Percentiles rank a stretch among this genome's conserved stretches.
Conservation (phyloP, 768 basidiomycete species). For the Mycena leptocephala region DNA sequence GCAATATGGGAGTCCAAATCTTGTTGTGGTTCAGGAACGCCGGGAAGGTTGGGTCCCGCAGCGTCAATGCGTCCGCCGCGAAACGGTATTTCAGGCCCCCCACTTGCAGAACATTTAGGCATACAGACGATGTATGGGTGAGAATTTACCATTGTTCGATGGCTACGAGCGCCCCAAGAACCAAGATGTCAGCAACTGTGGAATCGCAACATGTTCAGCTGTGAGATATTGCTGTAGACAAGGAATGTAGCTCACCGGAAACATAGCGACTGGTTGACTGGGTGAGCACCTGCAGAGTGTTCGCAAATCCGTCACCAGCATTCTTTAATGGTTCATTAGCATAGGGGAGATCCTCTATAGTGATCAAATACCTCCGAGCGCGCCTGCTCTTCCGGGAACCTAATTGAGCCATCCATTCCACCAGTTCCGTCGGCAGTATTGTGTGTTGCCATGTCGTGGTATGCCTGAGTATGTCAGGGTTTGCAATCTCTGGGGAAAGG, state of each 20-base stretch:
- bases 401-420: conserved; percentile 46
- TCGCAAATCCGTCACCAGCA: conserved; percentile 14
- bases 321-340: no score
- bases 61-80: conserved; percentile 25
- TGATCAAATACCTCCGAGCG: conserved; percentile 8
- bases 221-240: background rate
- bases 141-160: conserved; percentile 18
- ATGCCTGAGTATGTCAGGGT: conserved; percentile 33
- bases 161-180: conserved; percentile 16
- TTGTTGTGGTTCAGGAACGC: conserved; percentile 17
- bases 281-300: background rate
- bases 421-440: conserved; percentile 40
- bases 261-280: conserved; percentile 5
- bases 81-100: conserved; percentile 23
- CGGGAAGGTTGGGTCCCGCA: background rate
- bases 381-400: conserved; percentile 36
- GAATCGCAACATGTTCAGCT: background rate
- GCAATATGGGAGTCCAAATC: conserved; percentile 6
- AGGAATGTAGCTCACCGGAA: background rate
- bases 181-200: conserved; percentile 15
- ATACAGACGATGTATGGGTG: background rate
- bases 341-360: background rate
- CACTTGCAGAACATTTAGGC: conserved; percentile 3
- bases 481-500: background rate
- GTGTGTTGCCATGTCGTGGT: conserved; percentile 46